Conservation (phyloP, 306 rosid species). For the Prunus campanulata region DNA sequence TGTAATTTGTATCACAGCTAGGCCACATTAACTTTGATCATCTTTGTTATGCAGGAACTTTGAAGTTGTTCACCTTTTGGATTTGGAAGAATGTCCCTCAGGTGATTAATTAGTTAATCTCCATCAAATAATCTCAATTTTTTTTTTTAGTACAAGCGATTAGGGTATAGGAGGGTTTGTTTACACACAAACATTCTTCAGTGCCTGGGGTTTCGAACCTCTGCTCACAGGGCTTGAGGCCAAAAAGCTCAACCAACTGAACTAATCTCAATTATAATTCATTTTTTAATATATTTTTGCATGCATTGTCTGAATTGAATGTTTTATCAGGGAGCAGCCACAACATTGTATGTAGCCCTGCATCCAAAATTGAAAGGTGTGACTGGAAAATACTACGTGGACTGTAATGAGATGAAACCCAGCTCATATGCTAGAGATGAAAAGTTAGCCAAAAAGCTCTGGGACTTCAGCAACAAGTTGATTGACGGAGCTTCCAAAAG, state of each 20-base stretch:
- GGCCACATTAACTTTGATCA: neutral
- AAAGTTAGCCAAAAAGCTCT: slow-evolving; percentile 49
- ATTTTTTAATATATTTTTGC: neutral
- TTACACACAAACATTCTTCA: no score
- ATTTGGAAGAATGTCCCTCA: slow-evolving; percentile 87
- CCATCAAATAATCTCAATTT: no score
- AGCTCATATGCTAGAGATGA: slow-evolving; percentile 48
- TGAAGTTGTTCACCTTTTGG: slow-evolving; percentile 57
- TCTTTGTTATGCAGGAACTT: slow-evolving; percentile 33
- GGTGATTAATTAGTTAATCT: slow-evolving; percentile 38
- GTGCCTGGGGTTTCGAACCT: no score
- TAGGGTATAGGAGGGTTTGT: no score
- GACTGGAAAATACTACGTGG: slow-evolving; percentile 64
- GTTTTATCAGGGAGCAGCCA: slow-evolving; percentile 74
- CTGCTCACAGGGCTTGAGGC: no score
- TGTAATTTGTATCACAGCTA: no score
- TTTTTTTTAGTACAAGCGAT: no score
- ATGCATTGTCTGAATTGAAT: neutral
- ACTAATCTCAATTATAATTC: no score
- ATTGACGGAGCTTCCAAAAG: slow-evolving; percentile 38
- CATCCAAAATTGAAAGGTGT: slow-evolving; percentile 73
- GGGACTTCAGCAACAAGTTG: slow-evolving; percentile 86
- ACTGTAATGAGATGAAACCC: slow-evolving; percentile 68
- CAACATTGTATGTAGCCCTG: slow-evolving; percentile 79
- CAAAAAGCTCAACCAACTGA: no score